Evolutionary conservation across 2,329 filamentous ascomycete species (phyloP), one percentile per base, ranked within the genome.

Genomic region (Sphaerostilbella broomeana): DNA sequence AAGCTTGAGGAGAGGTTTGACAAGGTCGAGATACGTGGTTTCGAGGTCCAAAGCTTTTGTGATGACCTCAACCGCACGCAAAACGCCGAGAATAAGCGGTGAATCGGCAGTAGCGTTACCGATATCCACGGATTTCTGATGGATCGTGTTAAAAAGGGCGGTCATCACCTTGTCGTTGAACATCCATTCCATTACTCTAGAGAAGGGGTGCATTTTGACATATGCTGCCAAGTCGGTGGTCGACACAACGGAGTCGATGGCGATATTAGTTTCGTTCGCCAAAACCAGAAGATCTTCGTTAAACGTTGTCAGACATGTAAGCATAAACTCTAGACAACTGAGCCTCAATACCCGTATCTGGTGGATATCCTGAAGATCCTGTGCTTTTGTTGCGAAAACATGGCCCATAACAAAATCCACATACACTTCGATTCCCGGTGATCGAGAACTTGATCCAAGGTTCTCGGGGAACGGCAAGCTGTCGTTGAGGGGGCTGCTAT

Each of bases 161-260:
- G 76, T 77, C 52, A 94, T 78, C 16, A 95, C 86, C 48, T 84
- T 86, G 54, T 94, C 86, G 56, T 94, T 95, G 62, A 94, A 95
- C 63, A 98, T 77, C 88, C 92, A 97, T 57, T 98, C 92, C 85
- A 97, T 95, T 12, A 94, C 82, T 43, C 94, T 79, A 3, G 86
- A 81, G 55, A 97, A 98, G 1, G 94, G 90, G 63, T 98, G 94
- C 38, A 95, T 74, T 17, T 80, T 78, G 43, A 92, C 79, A 57
- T 98, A 99, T 5, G 76, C 74, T 35, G 80, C 77, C 4, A 97
- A 69, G 40, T 85, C 84, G 3, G 81, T 83, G 4, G 86, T 74
- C 28, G 74, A 74, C 48, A 94, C 86, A 12, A 84, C 77, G 8
- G 74, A 65, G 57, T 95, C 88, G 12, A 94, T 79, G 18, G 77